These are phyloP conservation scores for Adansonia digitata DNA, from an alignment of 345 rosid species.

Conservation along the genomic window DNA sequence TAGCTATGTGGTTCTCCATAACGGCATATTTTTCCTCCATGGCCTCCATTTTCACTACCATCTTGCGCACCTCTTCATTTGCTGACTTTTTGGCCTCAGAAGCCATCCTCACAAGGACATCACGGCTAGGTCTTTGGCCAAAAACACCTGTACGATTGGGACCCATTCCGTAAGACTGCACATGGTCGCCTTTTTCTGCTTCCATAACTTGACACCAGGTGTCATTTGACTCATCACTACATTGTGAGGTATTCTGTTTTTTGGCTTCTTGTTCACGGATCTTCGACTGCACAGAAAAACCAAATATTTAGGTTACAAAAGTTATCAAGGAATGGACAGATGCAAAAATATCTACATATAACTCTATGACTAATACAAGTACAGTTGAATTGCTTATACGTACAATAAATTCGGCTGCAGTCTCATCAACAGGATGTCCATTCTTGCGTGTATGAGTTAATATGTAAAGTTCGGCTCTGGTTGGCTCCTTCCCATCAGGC, in stretches of 20 bases:
- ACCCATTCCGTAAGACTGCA: constrained; percentile 24
- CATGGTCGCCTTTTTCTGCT: constrained; percentile 12
- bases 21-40: constrained; percentile 28
- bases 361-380: neutral
- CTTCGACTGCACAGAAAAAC: constrained; percentile 24
- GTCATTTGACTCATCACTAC: constrained; percentile 22
- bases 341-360: neutral
- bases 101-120: constrained; percentile 12
- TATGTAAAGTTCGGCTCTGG: constrained; percentile 35
- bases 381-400: constrained; percentile 4
- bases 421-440: constrained; percentile 32
- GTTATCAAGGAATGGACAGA: neutral
- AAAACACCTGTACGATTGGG: constrained; percentile 17
- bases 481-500: constrained; percentile 33
- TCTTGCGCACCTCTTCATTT: constrained; percentile 25
- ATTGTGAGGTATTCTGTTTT: constrained; percentile 13
- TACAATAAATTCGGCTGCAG: constrained; percentile 29
- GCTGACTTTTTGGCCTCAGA: constrained; percentile 26
- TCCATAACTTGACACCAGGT: constrained; percentile 31
- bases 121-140: constrained; percentile 17
- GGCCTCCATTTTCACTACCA: constrained; percentile 28
- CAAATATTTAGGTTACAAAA: neutral
- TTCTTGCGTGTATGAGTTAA: constrained; percentile 36
- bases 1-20: constrained; percentile 31
- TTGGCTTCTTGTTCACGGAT: constrained; percentile 20